Evolutionary conservation across 2,329 filamentous ascomycete species (phyloP), one percentile per base, ranked within the genome.

Genomic region (Epichloe coenophiala): DNA sequence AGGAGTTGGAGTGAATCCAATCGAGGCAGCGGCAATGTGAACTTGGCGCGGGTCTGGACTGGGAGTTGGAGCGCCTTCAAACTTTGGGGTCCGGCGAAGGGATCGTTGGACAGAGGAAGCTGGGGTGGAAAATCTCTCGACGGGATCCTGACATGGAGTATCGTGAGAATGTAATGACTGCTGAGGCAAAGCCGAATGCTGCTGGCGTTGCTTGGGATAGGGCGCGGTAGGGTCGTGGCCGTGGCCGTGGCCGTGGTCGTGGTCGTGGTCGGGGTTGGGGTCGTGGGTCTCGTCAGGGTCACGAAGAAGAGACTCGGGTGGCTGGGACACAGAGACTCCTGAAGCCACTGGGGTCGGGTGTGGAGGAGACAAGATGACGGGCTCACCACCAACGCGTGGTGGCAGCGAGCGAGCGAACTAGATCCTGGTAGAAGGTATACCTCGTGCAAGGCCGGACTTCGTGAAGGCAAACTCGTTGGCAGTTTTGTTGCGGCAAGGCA

Each of bases 251-350:
- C 77, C 74, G 71, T 76, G 63, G 43, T 33, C 42, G 6, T 27
- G 7, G 23, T 8, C 23, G 23, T 27, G 23, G 23, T 27, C 23
- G 23, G 1, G 23, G 42, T 17, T 3, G 60, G 66, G 65, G 61
- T 73, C 73, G 73, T 77, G 63, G 66, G 60, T 67, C 62, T 77
- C 74, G 76, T 77, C 67, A 73, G 69, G 70, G 74, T 77, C 74
- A 70, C 76, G 62, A 75, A 63, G 63, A 57, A 62, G 59, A 45
- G 63, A 59, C 56, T 66, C 60, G 51, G 60, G 67, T 65, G 63
- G 65, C 62, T 63, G 67, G 59, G 71, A 69, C 71, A 72, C 45
- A 21, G 49, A 69, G 63, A 69, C 71, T 67, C 69, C 70, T 66
- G 66, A 64, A 58, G 61, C 64, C 59, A 62, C 61, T 57, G 58